A percentile compares a stretch with the other conserved stretches of the same genome.
Evolutionary conservation across 2,329 filamentous ascomycete genomes (phyloP).

Genomic region (Botrytis hyacinthi): DNA sequence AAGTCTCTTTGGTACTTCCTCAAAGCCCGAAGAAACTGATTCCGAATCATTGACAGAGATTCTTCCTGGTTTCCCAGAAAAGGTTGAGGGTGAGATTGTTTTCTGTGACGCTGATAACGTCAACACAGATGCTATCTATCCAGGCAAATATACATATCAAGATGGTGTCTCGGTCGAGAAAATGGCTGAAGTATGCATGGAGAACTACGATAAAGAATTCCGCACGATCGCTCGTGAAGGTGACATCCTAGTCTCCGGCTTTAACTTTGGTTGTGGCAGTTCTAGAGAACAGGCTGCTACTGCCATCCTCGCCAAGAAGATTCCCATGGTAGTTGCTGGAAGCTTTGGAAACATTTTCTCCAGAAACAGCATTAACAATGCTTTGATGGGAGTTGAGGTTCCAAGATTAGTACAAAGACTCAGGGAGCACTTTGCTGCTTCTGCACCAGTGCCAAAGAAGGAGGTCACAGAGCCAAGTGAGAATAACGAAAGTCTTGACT

Average conservation of each 20-base stretch:
- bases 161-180: slow-evolving; percentile 72
- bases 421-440: slow-evolving; percentile 54
- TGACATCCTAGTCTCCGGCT: slow-evolving; percentile 82
- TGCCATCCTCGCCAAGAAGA: slow-evolving; percentile 75
- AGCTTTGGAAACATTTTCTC: slow-evolving; percentile 84
- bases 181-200: slow-evolving; percentile 91
- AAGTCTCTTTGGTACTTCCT: slow-evolving; percentile 33
- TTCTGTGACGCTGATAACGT: slow-evolving; percentile 86
- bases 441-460: slow-evolving; percentile 40
- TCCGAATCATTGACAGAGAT: slow-evolving; percentile 64
- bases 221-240: slow-evolving; percentile 58
- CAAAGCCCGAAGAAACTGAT: slow-evolving; percentile 42
- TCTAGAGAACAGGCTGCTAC: slow-evolving; percentile 87
- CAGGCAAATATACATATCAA: slow-evolving; percentile 89
- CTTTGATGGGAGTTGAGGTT: slow-evolving; percentile 69
- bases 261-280: slow-evolving; percentile 83
- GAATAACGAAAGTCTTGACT: slow-evolving; percentile 52
- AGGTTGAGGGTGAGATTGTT: slow-evolving; percentile 79
- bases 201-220: slow-evolving; percentile 84
- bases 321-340: slow-evolving; percentile 75
- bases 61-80: slow-evolving; percentile 81
- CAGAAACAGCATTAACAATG: slow-evolving; percentile 78
- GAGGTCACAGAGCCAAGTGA: slow-evolving; percentile 50
- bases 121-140: slow-evolving; percentile 91
- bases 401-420: slow-evolving; percentile 65